Conservation (phyloP, 305 asterid genomes). For the Galium porrigens region DNA sequence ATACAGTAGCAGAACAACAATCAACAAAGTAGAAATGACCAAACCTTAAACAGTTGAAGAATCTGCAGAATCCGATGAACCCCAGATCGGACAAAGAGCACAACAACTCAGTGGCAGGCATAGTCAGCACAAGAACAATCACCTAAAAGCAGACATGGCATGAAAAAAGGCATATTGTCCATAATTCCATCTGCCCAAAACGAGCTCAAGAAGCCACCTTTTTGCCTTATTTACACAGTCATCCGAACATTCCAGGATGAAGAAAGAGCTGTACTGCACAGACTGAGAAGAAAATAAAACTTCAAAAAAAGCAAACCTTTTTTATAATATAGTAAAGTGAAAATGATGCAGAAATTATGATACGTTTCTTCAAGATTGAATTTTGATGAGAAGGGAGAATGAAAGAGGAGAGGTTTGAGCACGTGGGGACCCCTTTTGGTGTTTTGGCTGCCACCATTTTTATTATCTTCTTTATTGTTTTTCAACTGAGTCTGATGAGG, state of each 20-base stretch:
- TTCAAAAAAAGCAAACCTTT: conserved; percentile 2
- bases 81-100: conserved; percentile 41
- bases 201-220: conserved; percentile 7
- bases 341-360: conserved; percentile 19
- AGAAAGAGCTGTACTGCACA: conserved; percentile 11
- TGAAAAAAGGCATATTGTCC: conserved; percentile 17
- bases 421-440: conserved; percentile 28
- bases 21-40: conserved; percentile 8
- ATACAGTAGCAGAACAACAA: neutral
- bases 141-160: conserved; percentile 23
- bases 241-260: conserved; percentile 29
- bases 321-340: conserved; percentile 8
- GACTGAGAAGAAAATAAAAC: neutral
- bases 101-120: conserved; percentile 34
- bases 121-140: conserved; percentile 25
- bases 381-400: conserved; percentile 13
- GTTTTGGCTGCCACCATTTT: conserved; percentile 15
- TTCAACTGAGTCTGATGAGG: neutral
- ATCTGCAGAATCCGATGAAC: conserved; percentile 49
- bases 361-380: conserved; percentile 18
- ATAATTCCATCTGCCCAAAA: conserved; percentile 27
- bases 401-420: conserved; percentile 21
- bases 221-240: conserved; percentile 16
- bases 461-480: conserved; percentile 5
- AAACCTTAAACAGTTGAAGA: conserved; percentile 45